Base-by-base conservation (phyloP, 352 stramenopile genomes). In the Globisporangium carolinianum region DNA sequence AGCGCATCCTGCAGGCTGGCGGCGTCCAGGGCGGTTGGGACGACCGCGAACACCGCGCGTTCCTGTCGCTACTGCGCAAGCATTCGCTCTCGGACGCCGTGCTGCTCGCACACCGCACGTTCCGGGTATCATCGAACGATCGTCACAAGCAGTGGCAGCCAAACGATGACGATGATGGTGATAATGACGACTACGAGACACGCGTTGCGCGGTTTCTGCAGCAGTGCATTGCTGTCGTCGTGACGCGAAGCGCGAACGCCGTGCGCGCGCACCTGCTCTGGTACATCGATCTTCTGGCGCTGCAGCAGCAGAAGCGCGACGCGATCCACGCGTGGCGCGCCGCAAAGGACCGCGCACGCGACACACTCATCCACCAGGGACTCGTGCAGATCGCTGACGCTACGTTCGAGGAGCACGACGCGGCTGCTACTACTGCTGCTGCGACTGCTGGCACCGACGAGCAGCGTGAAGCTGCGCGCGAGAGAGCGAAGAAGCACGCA, bases 181-280 rank as follows among this genome's bases (percentile, higher is more conserved):
- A 46, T 5, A 42, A 60, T 18, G 18, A 9, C n/a, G 47, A 41
- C 4, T 46, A 60, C 14, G 15, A 35, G 1, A 32, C 24, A 24
- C 36, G 55, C 12, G 72, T 87, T 4, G 69, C 76, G 24, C 58
- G 66, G 5, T 86, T 79, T 43, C 48, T 90, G 39, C 67, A 68
- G 12, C 83, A 74, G 53, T 87, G 74, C 58, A 73, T 76, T 32
- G 68, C 68, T 7, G 71, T 68, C 15, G 42, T 90, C 47, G 67
- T 86, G 11, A 90, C 76, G 10, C 68, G 83, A 57, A 78, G 66
- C 4, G 55, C 72, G n/a, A 72, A 70, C 38, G 72, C 75, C 8
- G 60, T 93, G n/a, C 71, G 77, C 0, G 73, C 63, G 14, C 83
- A 93, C 62, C 73, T 86, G 14, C 65, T 82, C 11, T 93, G 83